phyloP scores from a whole-genome alignment of 495 filamentous ascomycete genomes.

The Sordaria brevicollis region DNA sequence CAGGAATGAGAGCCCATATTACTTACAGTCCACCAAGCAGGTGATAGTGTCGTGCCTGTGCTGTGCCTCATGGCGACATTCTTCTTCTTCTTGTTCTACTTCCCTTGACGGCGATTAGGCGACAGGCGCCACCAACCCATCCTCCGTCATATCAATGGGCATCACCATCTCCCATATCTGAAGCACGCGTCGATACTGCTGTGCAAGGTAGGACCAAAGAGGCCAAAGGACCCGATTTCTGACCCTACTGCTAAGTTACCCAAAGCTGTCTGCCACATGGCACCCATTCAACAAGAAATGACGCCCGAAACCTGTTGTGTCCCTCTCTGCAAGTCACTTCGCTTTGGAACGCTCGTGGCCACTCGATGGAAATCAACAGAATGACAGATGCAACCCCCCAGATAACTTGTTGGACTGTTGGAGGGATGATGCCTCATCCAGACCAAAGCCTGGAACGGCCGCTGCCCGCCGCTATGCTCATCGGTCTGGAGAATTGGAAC shows the following conservation, averaged over 20 bases:
- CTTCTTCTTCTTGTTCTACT: no score
- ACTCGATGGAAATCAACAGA: neutral
- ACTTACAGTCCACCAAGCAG: neutral
- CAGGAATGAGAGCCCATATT: neutral
- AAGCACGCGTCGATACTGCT: constrained; percentile 7
- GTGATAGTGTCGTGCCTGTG: neutral
- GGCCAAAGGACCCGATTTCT: constrained; percentile 5
- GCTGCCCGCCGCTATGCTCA: neutral
- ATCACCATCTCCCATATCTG: neutral
- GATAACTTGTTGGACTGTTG: neutral
- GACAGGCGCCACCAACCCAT: neutral
- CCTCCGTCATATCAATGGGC: neutral
- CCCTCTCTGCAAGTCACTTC: neutral
- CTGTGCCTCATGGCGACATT: neutral
- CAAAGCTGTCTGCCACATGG: constrained; percentile 4
- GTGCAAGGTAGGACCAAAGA: constrained; percentile 7
- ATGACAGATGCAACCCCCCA: neutral
- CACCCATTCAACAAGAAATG: neutral
- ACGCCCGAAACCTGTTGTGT: neutral
- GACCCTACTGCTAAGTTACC: neutral
- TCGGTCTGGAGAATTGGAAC: neutral
- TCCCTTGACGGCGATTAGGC: neutral
- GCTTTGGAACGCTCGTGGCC: neutral
- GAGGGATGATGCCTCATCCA: neutral
- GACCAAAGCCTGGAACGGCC: neutral